Evolutionary conservation across 306 rosid species (phyloP).

Genomic region (Dalbergia cochinchinensis): DNA sequence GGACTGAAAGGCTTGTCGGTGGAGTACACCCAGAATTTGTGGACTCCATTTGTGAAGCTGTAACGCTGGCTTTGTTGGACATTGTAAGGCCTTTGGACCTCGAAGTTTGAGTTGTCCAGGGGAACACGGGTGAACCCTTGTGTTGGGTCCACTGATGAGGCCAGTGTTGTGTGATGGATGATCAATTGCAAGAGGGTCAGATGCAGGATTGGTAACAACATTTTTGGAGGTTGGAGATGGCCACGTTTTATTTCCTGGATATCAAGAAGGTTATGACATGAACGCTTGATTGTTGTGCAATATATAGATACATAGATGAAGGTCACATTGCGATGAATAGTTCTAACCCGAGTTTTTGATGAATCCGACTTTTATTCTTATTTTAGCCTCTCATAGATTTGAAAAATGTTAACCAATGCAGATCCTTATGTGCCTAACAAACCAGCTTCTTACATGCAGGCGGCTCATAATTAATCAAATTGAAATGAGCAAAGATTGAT

Average conservation of each 20-base stretch:
- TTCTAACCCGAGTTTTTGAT: neutral
- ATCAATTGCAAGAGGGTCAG: slow-evolving; percentile 36
- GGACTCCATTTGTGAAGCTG: slow-evolving; percentile 49
- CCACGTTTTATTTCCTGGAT: neutral
- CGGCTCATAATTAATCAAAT: too few relatives aligned
- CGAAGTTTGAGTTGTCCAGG: slow-evolving; percentile 38
- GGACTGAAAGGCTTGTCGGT: slow-evolving; percentile 45
- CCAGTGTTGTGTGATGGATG: neutral
- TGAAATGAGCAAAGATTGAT: neutral
- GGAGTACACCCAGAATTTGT: slow-evolving; percentile 45
- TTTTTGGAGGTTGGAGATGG: slow-evolving; percentile 2
- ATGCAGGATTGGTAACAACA: slow-evolving; percentile 34
- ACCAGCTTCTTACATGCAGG: too few relatives aligned
- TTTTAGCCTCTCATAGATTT: too few relatives aligned
- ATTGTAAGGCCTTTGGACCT: slow-evolving; percentile 50
- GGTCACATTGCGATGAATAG: too few relatives aligned
- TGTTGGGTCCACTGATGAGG: slow-evolving; percentile 36
- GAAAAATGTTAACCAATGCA: too few relatives aligned
- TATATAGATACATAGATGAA: too few relatives aligned
- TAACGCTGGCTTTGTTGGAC: slow-evolving; percentile 41
- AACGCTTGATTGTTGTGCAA: neutral
- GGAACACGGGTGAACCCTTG: slow-evolving; percentile 43
- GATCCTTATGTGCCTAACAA: too few relatives aligned
- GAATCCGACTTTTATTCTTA: neutral
- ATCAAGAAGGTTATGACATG: neutral